A percentile compares a stretch with the other conserved stretches of the same genome.
phyloP scores from a whole-genome alignment of 345 rosid species.

The Brassica rapa region DNA sequence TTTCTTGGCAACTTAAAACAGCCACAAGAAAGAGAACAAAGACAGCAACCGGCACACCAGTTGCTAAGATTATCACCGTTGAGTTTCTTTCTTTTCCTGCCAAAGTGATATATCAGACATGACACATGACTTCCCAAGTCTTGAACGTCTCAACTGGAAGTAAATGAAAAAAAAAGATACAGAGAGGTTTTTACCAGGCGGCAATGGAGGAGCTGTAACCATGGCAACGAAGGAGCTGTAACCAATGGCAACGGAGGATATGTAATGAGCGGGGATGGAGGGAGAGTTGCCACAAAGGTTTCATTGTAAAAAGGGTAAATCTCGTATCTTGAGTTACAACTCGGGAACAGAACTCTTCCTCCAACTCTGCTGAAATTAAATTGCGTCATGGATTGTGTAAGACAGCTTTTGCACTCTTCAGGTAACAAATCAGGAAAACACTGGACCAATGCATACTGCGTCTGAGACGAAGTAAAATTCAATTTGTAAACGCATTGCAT shows the following conservation, averaged over 20 bases:
- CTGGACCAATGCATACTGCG: constrained; percentile 44
- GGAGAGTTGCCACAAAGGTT: not conserved
- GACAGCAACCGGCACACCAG: not conserved
- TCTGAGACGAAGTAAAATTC: not conserved
- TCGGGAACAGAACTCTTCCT: constrained; percentile 49
- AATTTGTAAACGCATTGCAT: constrained; percentile 20
- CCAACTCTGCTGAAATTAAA: constrained; percentile 30
- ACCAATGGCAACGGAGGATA: constrained; percentile 8
- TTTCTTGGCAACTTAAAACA: not conserved
- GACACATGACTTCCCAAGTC: not conserved
- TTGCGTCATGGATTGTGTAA: not conserved
- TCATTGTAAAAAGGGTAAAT: constrained; percentile 42
- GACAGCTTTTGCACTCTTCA: constrained; percentile 39
- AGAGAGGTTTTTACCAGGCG: not conserved
- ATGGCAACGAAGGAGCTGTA: no score
- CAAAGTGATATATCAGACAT: not conserved
- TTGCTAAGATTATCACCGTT: not conserved
- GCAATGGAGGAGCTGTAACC: no score
- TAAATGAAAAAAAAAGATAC: not conserved
- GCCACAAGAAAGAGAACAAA: not conserved
- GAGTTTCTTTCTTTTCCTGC: not conserved
- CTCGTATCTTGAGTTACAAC: constrained; percentile 53
- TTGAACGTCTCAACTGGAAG: not conserved
- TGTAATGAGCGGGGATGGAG: not conserved
- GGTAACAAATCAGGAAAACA: constrained; percentile 47